Evolutionary conservation across 2,329 filamentous ascomycete genomes (phyloP), one percentile per base, ranked within the genome.

Genomic region (Botrytis cinerea): DNA sequence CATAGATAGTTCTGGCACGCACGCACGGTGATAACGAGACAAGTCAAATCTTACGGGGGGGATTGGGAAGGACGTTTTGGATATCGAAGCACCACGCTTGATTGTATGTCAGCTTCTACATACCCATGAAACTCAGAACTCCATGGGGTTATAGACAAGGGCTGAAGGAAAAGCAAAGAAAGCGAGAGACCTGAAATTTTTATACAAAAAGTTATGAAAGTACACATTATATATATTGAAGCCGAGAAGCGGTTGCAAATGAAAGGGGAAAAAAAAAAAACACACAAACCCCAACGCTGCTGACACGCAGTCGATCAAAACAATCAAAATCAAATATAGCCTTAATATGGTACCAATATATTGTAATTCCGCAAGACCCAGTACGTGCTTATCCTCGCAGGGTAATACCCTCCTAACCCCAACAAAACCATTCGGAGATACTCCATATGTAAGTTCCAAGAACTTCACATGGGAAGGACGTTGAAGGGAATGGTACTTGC

Each of bases 261-360:
- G 4, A 14, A 51, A n/a, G 9, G n/a, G n/a, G n/a, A n/a, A n/a
- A n/a, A n/a, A 57, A 54, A 32, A 43, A 57, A 28, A 28, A 2
- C 28, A n/a, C 22, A 67, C 40, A 46, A 67, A 20, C 45, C 35
- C 20, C 32, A 69, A 69, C 54, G 63, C 48, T 61, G 40, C 63
- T 73, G 51, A 60, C 63, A 71, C 59, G 22, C 40, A 46, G n/a
- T 51, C 20, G 40, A 64, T 22, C 45, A 66, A 69, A 48, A 69
- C 28, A 73, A 69, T 51, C 28, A 51, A 68, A 71, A 25, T 40
- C 10, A 32, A 35, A 61, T 68, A 73, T 54, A 69, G 51, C 63
- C 63, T 73, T 59, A 68, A 72, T 72, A 35, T 32, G 62, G 63
- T 72, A 72, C 69, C 62, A 72, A 73, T 73, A 69, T 69, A 68